phyloP scores from a whole-genome alignment of 768 basidiomycete species.

The Neoboletus brunneissimus region DNA sequence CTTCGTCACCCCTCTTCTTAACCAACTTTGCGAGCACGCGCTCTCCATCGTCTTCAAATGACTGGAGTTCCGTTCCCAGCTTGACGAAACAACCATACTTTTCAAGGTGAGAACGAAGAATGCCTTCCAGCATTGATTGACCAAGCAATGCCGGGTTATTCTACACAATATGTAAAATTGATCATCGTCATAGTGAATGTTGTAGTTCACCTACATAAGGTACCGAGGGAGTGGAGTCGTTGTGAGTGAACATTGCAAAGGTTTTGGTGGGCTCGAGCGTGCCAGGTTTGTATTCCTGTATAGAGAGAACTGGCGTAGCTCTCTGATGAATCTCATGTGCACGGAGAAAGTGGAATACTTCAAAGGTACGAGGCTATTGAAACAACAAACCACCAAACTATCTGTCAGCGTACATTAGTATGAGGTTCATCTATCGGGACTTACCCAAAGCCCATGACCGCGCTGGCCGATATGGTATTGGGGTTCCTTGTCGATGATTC shows the following conservation, averaged over 20 bases:
- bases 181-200: background rate
- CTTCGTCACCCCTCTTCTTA: conserved; percentile 22
- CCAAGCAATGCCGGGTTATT: conserved; percentile 15
- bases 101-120: conserved; percentile 18
- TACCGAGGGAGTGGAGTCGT: conserved; percentile 23
- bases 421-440: background rate
- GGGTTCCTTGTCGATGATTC: conserved; percentile 48
- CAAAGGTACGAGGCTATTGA: conserved; percentile 36
- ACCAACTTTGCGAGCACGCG: conserved; percentile 38
- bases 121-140: conserved; percentile 31
- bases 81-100: conserved; percentile 36
- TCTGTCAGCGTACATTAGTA: background rate
- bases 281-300: conserved; percentile 35
- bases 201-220: conserved; percentile 23
- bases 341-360: conserved; percentile 41
- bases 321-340: conserved; percentile 37
- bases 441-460: conserved; percentile 39
- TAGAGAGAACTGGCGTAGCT: conserved; percentile 26
- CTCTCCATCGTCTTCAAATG: conserved; percentile 39
- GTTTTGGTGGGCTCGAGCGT: conserved; percentile 18
- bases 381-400: background rate
- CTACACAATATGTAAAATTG: background rate
- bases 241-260: background rate
- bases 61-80: conserved; percentile 43
- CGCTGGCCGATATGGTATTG: conserved; percentile 38